Conservation (phyloP, 805 yeast species). For the Barnettozyma vustinii region DNA sequence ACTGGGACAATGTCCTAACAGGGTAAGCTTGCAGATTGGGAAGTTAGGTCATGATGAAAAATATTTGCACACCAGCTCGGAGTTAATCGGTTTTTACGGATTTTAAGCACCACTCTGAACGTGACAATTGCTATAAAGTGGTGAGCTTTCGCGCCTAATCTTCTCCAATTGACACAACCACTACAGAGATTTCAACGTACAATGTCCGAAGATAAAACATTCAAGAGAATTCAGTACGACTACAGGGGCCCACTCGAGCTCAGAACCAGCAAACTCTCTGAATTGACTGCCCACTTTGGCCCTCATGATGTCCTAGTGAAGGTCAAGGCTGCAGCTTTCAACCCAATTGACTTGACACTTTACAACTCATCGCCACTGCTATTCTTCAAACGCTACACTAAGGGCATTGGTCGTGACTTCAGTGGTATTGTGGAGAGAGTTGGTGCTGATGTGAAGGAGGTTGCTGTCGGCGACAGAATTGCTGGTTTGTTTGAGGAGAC, state of each 20-base stretch:
- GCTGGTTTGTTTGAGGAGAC: slow-evolving; percentile 33
- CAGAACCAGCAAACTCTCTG: slow-evolving; percentile 7
- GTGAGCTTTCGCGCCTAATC: neutral
- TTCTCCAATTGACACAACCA: neutral
- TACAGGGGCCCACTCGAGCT: slow-evolving; percentile 11
- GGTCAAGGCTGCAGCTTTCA: slow-evolving; percentile 44
- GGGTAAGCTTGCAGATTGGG: too few relatives aligned
- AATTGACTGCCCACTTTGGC: slow-evolving; percentile 30
- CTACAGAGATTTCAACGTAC: neutral
- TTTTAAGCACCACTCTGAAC: too few relatives aligned
- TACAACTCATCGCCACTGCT: slow-evolving; percentile 25
- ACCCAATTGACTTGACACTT: slow-evolving; percentile 55
- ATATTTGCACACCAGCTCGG: too few relatives aligned
- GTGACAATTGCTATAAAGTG: neutral
- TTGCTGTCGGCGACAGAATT: slow-evolving; percentile 50
- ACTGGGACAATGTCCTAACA: too few relatives aligned
- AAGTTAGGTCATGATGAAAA: too few relatives aligned
- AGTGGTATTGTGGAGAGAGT: slow-evolving; percentile 50
- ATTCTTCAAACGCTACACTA: slow-evolving; percentile 18
- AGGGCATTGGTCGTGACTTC: slow-evolving; percentile 46
- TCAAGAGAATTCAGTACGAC: slow-evolving; percentile 16
- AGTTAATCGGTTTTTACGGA: neutral
- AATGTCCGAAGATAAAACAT: slow-evolving; percentile 6
- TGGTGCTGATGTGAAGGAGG: slow-evolving; percentile 35
- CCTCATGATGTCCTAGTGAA: slow-evolving; percentile 40